Conservation (phyloP, 2,329 filamentous ascomycete genomes). For the Tolypocladium paradoxum region DNA sequence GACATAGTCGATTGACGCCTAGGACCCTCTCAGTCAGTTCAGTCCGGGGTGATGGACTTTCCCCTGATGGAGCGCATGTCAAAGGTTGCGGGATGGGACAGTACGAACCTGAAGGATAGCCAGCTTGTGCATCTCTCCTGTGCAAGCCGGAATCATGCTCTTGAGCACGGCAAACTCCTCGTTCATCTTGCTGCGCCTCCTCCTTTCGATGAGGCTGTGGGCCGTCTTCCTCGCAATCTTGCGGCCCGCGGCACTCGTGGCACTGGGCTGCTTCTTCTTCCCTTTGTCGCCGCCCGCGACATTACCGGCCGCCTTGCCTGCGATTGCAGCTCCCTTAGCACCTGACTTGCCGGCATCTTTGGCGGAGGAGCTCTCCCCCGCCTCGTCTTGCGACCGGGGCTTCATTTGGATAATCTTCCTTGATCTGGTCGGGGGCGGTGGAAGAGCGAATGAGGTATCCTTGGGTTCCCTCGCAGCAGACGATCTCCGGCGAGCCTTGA, state of each 20-base stretch:
- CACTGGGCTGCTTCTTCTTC: conserved; percentile 69
- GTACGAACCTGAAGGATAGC: conserved; percentile 75
- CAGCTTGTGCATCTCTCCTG: conserved; percentile 97
- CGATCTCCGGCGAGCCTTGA: conserved; percentile 42
- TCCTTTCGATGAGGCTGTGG: conserved; percentile 85
- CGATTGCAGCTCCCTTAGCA: conserved; percentile 10
- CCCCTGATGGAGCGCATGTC: background rate
- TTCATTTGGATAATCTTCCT: conserved; percentile 99
- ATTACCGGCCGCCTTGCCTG: conserved; percentile 10
- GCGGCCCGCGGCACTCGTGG: conserved; percentile 74
- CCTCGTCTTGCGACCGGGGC: conserved; percentile 39
- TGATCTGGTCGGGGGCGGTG: conserved; percentile 81
- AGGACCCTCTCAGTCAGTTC: background rate
- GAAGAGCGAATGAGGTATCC: conserved; percentile 65
- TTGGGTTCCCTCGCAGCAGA: conserved; percentile 32
- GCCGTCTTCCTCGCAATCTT: conserved; percentile 95
- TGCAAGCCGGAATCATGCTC: conserved; percentile 89
- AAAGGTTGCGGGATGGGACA: too few species aligned
- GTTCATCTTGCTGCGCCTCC: conserved; percentile 94
- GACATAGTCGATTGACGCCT: conserved; percentile 95
- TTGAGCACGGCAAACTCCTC: conserved; percentile 93
- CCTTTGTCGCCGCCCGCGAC: conserved; percentile 16
- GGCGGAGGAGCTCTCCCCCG: conserved; percentile 12
- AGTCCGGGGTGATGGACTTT: background rate
- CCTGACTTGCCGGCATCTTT: conserved; percentile 13